Base-by-base conservation (phyloP, 768 basidiomycete species). In the Tephrocybe sp. region DNA sequence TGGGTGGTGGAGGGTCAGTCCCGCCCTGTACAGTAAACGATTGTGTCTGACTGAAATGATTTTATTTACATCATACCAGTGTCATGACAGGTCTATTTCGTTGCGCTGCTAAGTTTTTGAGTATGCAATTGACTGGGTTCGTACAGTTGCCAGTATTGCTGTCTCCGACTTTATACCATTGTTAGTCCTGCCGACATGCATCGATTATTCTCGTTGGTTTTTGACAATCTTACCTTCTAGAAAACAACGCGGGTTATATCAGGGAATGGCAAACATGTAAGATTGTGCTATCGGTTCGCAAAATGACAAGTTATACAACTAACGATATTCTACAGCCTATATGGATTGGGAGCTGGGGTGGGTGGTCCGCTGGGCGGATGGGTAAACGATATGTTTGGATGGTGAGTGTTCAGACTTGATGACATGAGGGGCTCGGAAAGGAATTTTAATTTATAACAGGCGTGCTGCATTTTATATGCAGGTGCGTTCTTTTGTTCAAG, bases 101-200 rank as follows among this genome's bases (percentile, higher is more conserved):
- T n/a, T 44, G 31, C 33, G 49, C 42, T 29, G 43, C 41, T 39
- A 50, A 52, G 56, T 54, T 31, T 42, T 38, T 62, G 45, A 49
- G 46, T 55, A 49, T 49, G 49, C 43, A 49, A 68, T 53, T 66
- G 52, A 69, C 56, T 50, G 46, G 47, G 24, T 41, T 51, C 34
- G 34, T 57, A 42, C 63, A 93, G 91, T 93, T 23, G 79, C 88
- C 41, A 91, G 85, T 55, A 81, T 97, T 49, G 77, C 91, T 39
- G 82, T 92, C 48, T 86, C 88, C 5, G 94, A 98, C 70, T 73
- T 97, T 19, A 86, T 97, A 50, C 91, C 93, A 12, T 67, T 97
- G 86, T 90, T 61, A 73, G 86, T 73, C 41, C 39, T 42, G 44
- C 46, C 23, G 42, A 24, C 49, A 31, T 57, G 15, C 22, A 30